Base-by-base conservation (phyloP, 768 basidiomycete genomes). In the Cystoderma amianthinum region DNA sequence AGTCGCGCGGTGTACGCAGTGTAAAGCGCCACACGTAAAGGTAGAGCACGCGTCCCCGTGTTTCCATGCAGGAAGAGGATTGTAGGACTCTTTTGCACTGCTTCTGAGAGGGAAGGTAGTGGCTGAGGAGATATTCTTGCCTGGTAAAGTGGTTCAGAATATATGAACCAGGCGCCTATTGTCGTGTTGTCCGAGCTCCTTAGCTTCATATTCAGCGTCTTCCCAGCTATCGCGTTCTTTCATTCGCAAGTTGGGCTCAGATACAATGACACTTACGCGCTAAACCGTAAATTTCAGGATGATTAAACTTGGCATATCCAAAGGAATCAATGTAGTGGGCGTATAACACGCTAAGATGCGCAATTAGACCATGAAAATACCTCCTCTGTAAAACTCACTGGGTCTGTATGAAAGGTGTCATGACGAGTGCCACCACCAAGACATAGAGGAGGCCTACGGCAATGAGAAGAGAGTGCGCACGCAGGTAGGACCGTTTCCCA, bases 11-110 rank as follows among this genome's bases (percentile, higher is more conserved):
- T 71, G 44, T 76, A 67, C 0, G 61, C 58, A 0, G 59, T 61
- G 53, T 80, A 82, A 5, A 75, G 53, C 1, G 63, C 60, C 1
- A 81, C 71, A 18, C 85, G 76, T 33, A 69, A 62, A 1, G 60
- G 55, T 2, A 67, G 60, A 0, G 80, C 78, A 6, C 85, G 69
- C 2, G 78, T 81, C 1, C 68, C 84, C 0, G 79, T 83, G 48
- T 85, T 85, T 2, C 85, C 87, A 47, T 88, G 87, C 32, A 85
- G 63, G 60, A 78, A 87, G 9, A 88, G 63, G 34, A 85, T 65
- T 0, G 83, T 86, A 0, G 82, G 83, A 11, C 64, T 50, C 32
- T 44, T 40, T 10, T 49, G 30, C 22, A 64, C 33, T 3, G 66
- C 65, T 5, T 39, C 44, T 2, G 55, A 51, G 38, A 69, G 62